Evolutionary conservation across 2,329 filamentous ascomycete genomes (phyloP), one percentile per base, ranked within the genome.

Genomic region (Colletotrichum siamense): DNA sequence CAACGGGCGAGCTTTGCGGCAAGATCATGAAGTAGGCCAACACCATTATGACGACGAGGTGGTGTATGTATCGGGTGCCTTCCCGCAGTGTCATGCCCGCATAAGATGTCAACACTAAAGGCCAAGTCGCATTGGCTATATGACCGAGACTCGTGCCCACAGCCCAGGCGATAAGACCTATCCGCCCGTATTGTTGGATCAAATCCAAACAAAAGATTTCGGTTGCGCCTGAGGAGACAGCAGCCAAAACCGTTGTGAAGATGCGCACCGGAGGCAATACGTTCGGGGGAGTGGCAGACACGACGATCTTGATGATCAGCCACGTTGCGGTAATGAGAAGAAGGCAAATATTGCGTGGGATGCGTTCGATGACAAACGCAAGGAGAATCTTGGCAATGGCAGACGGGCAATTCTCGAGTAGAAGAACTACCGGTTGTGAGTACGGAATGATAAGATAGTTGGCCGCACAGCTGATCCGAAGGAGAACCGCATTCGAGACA

Each of bases 391-490:
- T 86, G 18, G 77, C 75, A 10, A 78, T 52, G 8, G 85, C 72
- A 15, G 79, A 80, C 8, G 84, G 83, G 1, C 83, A 44, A 4
- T 79, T 77, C 64, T 85, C 81, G 34, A 85, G 79, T 49, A 85
- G 75, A 32, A 83, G 36, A 65, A 85, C 83, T 63, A 80, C 64
- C 61, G 82, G 80, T 39, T 81, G 80, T 2, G 83, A 80, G 55
- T 82, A 85, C 0, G 83, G 83, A 63, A 85, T 80, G 62, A 84
- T 82, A 75, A 85, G 82, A 59, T 85, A 85, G 72, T 83, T 83
- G 66, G 81, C 79, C 7, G 82, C 81, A 70, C 81, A 81, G 44
- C 83, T 80, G 65, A 84, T 79, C 64, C 79, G 81, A 0, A 82
- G 80, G 5, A 85, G 78, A 49, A 83, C 57, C 13, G 78, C 79